These are phyloP conservation scores for Malus asiatica DNA, from an alignment of 306 rosid genomes.

Conservation along the genomic window DNA sequence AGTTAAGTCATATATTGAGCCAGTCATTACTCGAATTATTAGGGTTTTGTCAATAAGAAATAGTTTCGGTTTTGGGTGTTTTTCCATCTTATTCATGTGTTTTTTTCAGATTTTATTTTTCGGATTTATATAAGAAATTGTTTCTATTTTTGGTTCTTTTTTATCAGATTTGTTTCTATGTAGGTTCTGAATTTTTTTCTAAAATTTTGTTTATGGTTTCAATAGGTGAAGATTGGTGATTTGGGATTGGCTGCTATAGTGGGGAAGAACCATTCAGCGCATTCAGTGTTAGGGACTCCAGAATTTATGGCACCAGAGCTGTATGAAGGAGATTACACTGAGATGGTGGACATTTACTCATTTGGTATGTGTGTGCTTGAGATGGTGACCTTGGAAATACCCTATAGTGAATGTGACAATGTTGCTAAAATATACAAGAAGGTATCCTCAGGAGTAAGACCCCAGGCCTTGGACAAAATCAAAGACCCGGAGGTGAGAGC, in stretches of 20 bases:
- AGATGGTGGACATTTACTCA: constrained; percentile 86
- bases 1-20: neutral
- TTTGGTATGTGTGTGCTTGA: constrained; percentile 87
- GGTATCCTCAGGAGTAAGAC: constrained; percentile 69
- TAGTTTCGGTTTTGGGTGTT: neutral
- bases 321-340: constrained; percentile 78
- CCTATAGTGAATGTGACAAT: constrained; percentile 80
- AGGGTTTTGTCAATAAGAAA: neutral
- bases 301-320: constrained; percentile 95
- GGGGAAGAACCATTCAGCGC: constrained; percentile 72
- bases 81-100: neutral
- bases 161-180: neutral
- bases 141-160: neutral
- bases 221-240: constrained; percentile 91
- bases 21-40: neutral
- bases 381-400: constrained; percentile 80
- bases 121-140: neutral
- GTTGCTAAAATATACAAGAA: constrained; percentile 77
- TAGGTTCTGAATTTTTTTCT: neutral
- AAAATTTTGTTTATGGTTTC: neutral
- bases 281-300: constrained; percentile 81
- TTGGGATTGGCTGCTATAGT: constrained; percentile 85
- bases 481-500: constrained; percentile 46
- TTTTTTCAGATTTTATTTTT: neutral
- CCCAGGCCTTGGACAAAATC: constrained; percentile 55